Base-by-base conservation (phyloP, 805 yeast genomes). In the Sugiyamaella smithiae region DNA sequence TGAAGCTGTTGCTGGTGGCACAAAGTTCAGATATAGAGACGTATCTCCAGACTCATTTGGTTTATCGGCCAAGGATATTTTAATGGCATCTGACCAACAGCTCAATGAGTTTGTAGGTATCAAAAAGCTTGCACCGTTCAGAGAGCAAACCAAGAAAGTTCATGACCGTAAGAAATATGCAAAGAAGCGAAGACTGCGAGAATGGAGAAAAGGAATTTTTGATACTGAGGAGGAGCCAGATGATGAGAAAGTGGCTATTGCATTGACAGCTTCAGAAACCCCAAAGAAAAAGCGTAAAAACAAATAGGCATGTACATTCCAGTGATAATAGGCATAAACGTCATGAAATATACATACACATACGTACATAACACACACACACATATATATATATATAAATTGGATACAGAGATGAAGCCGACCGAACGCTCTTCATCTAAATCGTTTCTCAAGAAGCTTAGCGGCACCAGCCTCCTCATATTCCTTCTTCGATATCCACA, bases 31-130 rank as follows among this genome's bases (percentile, higher is more conserved):
- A 59, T 93, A 93, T 64, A 79, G 97, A 60, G 96, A 89, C 59
- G 98, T 93, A 3, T 89, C 96, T 1, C 97, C 99, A 6, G 98
- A 93, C 61, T 71, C 89, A 7, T 93, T 79, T 69, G 98, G 98
- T 9, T 74, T 93, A 43, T 75, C 86, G 0, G 77, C 93, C 0
- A 76, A 93, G 54, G 99, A 93, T 59, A 93, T 93, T 42, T 72
- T 93, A 46, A 70, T 88, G 50, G 99, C 99, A 11, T 91, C 87
- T 61, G 99, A 93, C 65, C 75, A 77, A 52, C 85, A 84, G 43
- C 74, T 93, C 66, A 93, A 93, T 67, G 84, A 82, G 49, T 89
- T 75, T 60, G 83, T 89, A 50, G 93, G 97, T 19, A 71, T 93
- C 59, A 91, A 91, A 72, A 90, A 90, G 67, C 81, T 93, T 57